These are phyloP conservation scores for Metroxylon sagu DNA, from an alignment of 176 grass and related monocot species.

Conservation along the genomic window DNA sequence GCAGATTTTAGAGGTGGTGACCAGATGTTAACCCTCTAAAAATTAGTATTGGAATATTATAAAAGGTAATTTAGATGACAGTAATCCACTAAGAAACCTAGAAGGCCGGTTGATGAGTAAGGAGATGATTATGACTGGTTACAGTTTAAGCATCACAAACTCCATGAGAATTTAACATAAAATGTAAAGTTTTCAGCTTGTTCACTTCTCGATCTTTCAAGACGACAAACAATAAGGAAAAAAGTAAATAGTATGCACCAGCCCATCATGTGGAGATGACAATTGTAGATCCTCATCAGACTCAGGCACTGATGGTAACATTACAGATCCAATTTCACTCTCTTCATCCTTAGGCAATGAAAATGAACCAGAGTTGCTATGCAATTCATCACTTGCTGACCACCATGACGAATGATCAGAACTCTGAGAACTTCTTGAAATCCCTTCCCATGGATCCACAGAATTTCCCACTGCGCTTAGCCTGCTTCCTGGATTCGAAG, in stretches of 20 bases:
- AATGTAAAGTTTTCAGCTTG: no score
- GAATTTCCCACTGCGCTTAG: constrained; percentile 17
- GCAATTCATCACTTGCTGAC: constrained; percentile 24
- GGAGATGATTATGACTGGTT: no score
- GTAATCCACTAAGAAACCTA: no score
- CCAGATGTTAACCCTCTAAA: no score
- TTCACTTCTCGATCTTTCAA: no score
- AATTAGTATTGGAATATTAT: no score
- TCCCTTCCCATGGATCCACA: constrained; percentile 23
- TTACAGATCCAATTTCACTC: constrained; percentile 16
- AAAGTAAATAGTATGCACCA: constrained; percentile 10
- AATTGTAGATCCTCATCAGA: constrained; percentile 12
- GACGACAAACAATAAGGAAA: no score
- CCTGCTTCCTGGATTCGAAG: constrained; percentile 10
- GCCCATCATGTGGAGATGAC: constrained; percentile 23
- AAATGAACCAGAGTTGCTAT: constrained; percentile 20
- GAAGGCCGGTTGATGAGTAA: no score
- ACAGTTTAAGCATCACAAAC: no score
- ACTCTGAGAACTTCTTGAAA: constrained; percentile 17
- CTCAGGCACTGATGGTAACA: constrained; percentile 8
- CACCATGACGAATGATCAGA: constrained; percentile 15
- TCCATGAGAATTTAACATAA: no score
- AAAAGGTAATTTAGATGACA: no score
- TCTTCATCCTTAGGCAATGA: constrained; percentile 19
- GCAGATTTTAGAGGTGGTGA: no score